These are phyloP conservation scores for Myriosclerotinia scirpicola DNA, from an alignment of 2,329 filamentous ascomycete genomes.

Conservation along the genomic window DNA sequence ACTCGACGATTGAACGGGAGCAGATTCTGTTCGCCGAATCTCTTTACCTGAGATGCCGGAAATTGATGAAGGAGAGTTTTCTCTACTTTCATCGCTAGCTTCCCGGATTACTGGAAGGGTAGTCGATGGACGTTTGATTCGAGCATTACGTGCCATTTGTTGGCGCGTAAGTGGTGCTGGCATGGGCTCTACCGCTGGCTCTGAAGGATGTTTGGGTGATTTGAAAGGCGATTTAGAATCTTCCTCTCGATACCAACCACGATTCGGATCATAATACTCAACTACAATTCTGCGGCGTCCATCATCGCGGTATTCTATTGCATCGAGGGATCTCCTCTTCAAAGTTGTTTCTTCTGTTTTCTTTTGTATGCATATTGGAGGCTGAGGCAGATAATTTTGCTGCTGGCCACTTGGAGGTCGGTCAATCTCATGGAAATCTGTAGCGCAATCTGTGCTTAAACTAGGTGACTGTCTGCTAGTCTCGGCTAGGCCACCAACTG, in stretches of 20 bases:
- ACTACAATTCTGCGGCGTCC: constrained; percentile 15
- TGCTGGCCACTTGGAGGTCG: not conserved
- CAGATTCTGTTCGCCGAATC: constrained; percentile 14
- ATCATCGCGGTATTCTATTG: not conserved
- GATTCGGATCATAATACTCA: constrained; percentile 28
- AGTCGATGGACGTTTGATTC: constrained; percentile 34
- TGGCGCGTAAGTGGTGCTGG: constrained; percentile 28
- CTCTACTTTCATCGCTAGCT: not conserved
- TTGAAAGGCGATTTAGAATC: not conserved
- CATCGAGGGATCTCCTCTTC: not conserved
- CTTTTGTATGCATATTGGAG: not conserved
- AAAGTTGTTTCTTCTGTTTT: not conserved
- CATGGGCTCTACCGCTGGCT: not conserved
- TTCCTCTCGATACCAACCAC: constrained; percentile 27
- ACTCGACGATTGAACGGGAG: not conserved
- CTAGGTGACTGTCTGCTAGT: not conserved
- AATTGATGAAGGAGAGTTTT: not conserved
- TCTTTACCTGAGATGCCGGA: not conserved
- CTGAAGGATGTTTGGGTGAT: not conserved
- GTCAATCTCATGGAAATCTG: not conserved
- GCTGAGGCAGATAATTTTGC: not conserved
- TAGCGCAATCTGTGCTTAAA: not conserved
- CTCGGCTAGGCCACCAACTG: not conserved
- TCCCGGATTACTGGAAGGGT: constrained; percentile 28
- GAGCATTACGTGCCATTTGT: constrained; percentile 32